Base-by-base conservation (phyloP, 2,329 filamentous ascomycete genomes). In the Pezicula carpinea region DNA sequence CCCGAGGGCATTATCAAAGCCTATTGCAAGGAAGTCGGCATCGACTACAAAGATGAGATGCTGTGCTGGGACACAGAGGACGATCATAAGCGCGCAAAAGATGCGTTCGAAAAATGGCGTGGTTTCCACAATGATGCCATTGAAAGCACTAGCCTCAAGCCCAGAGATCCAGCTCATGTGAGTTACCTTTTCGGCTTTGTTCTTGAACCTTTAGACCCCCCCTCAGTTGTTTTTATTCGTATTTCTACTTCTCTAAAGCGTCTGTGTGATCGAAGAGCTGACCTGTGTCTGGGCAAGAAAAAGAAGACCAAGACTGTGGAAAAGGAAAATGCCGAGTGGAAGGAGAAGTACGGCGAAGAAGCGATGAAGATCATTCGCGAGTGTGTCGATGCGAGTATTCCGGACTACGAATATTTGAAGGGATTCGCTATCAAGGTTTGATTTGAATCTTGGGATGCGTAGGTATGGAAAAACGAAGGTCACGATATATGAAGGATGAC, bases 41-140 rank as follows among this genome's bases (percentile, higher is more conserved):
- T 96, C 50, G 78, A 87, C 14, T 99, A 85, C 66, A 72, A 72
- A 38, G 79, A 82, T 0, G 73, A 79, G 13, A 96, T 97, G 91
- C 74, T 99, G 52, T 75, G 78, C 49, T 97, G 93, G 93, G 80
- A 87, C 52, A 82, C 84, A 22, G 82, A 85, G 44, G 84, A 87
- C 54, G 83, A 85, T 58, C 82, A 89, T 57, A 58, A 69, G 43
- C 72, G 79, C 52, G 92, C 91, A 3, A 75, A 77, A 55, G 76
- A 81, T 53, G 83, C 83, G 15, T 97, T 97, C 69, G 89, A 91
- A 70, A 97, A 99, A 73, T 97, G 93, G 93, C 87, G 83, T 57
- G 93, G 93, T 10, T 97, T 95, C 71, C 93, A 97, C 66, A 87
- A 97, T 57, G 93, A 97, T 72, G 93, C 90, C 13, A 88, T 97